phyloP scores from a whole-genome alignment of 2,329 filamentous ascomycete genomes.

The Fusarium pininemorale region DNA sequence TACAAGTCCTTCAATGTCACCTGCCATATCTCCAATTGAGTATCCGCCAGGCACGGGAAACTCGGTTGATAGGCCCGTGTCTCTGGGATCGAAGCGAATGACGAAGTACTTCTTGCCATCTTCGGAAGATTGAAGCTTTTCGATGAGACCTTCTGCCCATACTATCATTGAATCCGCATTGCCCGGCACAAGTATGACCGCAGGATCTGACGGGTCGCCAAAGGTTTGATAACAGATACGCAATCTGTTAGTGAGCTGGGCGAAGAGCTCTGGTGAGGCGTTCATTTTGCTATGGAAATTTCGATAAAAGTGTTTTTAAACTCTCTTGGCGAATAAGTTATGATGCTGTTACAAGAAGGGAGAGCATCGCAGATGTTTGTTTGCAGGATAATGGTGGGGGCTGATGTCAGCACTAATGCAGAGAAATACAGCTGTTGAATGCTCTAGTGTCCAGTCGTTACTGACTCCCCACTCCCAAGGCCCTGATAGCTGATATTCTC shows the following conservation, averaged over 20 bases:
- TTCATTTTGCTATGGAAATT: constrained; percentile 2
- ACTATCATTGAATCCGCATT: constrained; percentile 39
- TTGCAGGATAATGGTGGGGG: not conserved
- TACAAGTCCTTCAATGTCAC: constrained; percentile 41
- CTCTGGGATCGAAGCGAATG: constrained; percentile 38
- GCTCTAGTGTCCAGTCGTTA: not conserved
- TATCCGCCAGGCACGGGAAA: constrained; percentile 40
- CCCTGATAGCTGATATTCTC: not conserved
- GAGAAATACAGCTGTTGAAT: not conserved
- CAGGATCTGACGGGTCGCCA: constrained; percentile 37
- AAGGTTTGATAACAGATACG: constrained; percentile 45
- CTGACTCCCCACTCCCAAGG: not conserved
- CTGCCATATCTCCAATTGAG: constrained; percentile 40
- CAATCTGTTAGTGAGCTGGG: constrained; percentile 37
- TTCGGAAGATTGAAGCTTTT: constrained; percentile 22
- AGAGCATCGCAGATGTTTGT: not conserved
- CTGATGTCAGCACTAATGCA: constrained; percentile 7
- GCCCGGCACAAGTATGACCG: constrained; percentile 39
- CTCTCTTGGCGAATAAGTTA: not conserved
- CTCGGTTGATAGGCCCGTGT: constrained; percentile 38
- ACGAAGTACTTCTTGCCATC: constrained; percentile 25
- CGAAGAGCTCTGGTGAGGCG: constrained; percentile 39
- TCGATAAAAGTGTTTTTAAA: not conserved
- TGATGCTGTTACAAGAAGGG: not conserved
- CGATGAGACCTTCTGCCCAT: constrained; percentile 34